Evolutionary conservation across 2,329 filamentous ascomycete genomes (phyloP), one percentile per base, ranked within the genome.

Genomic region (Epichloe glyceriae): DNA sequence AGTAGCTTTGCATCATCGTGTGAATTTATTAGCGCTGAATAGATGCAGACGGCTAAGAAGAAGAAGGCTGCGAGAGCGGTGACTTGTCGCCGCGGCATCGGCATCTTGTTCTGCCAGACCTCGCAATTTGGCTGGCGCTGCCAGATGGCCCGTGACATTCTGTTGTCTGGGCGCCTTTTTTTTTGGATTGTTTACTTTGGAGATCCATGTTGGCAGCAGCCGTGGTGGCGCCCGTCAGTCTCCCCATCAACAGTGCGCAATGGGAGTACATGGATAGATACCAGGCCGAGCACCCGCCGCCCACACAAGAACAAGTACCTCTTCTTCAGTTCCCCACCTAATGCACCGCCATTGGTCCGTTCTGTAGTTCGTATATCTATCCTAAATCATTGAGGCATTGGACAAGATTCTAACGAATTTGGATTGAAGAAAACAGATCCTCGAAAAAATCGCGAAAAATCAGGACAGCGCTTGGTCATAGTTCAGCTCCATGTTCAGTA

Each of bases 41-140:
- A 70, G 43, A 56, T 53, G 54, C 67, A 73, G 46, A 73, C 55
- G 51, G 64, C 56, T 53, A 72, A 55, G 57, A 72, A 66, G 51
- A 67, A 57, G 51, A 70, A 44, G 30, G 62, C 61, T 53, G 61
- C 61, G 44, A 64, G 52, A 19, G 67, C 54, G 50, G 47, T 19
- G 33, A 41, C 15, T 47, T 51, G 56, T 51, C 71, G 69, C 56
- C 67, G 67, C 54, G 68, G 67, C 63, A 68, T 66, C 4, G 47
- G 53, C 62, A 51, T 56, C 55, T 22, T 42, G 39, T 34, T 30
- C 10, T 30, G 10, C 3, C 30, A 30, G 30, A 30, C 8, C 3
- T 30, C 30, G 10, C 30, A 11, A 11, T 4, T 30, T 10, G 30
- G 30, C 30, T 30, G 30, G 30, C 30, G 10, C 30, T 30, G 26